A percentile compares a stretch with the other conserved stretches of the same genome.
Evolutionary conservation across 1,284 basidiomycete genomes (phyloP).

Genomic region (Pyrrhoderma lamaoense): DNA sequence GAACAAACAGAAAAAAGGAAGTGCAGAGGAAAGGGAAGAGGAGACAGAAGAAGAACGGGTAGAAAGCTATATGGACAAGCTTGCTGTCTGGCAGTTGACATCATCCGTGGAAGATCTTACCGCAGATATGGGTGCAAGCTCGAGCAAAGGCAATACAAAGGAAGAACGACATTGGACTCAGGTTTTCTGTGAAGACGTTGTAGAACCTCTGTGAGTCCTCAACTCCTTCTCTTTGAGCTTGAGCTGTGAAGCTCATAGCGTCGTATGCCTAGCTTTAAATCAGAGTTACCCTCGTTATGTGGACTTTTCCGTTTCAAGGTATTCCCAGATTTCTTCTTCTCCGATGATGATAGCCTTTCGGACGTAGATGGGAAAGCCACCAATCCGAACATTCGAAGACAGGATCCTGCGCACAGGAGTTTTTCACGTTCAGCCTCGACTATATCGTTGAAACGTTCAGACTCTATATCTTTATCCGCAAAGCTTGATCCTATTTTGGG

Average conservation of each 20-base stretch:
- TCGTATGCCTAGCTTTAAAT: constrained; percentile 49
- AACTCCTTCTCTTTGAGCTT: background rate
- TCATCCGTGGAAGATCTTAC: constrained; percentile 29
- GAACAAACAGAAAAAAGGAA: constrained; percentile 29
- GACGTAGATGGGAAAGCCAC: constrained; percentile 19
- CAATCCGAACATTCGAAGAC: constrained; percentile 1
- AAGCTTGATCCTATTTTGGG: background rate
- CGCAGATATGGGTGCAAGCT: constrained; percentile 12
- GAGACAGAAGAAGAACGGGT: constrained; percentile 40
- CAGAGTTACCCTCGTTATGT: constrained; percentile 45
- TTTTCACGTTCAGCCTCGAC: background rate
- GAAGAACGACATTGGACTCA: constrained; percentile 67
- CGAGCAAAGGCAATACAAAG: constrained; percentile 17
- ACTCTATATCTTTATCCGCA: too few species aligned
- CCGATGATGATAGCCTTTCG: constrained; percentile 33
- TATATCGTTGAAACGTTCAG: background rate
- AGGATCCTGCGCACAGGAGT: constrained; percentile 6
- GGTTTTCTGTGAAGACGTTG: constrained; percentile 53
- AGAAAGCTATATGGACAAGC: constrained; percentile 68
- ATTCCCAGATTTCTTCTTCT: constrained; percentile 54
- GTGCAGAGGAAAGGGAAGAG: constrained; percentile 23
- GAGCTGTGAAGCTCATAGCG: background rate
- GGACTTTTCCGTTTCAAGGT: constrained; percentile 56
- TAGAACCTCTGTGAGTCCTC: constrained; percentile 50
- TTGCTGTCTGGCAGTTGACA: constrained; percentile 68